Evolutionary conservation across 2,329 filamentous ascomycete genomes (phyloP).

Genomic region (Cladophialophora chaetospira): DNA sequence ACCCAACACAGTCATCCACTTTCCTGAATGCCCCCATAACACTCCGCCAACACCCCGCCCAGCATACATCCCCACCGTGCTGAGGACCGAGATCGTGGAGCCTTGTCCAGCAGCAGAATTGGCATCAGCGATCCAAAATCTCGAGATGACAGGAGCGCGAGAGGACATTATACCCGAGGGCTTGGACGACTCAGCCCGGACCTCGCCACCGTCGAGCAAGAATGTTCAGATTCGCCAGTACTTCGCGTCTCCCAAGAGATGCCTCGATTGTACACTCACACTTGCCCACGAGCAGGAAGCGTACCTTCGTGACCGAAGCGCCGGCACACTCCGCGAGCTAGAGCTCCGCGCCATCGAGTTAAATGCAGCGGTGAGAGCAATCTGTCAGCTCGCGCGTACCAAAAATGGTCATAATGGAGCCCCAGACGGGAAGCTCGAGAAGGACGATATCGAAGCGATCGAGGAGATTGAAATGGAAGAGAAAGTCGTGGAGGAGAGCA

Average conservation of each 20-base stretch:
- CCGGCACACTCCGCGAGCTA: not conserved
- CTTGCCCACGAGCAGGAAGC: slow-evolving; percentile 2
- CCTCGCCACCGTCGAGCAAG: not conserved
- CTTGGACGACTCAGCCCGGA: not conserved
- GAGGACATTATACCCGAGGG: not conserved
- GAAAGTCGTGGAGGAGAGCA: not conserved
- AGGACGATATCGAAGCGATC: not conserved
- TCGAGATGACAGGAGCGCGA: not conserved
- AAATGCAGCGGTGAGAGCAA: not conserved
- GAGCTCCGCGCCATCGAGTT: not conserved
- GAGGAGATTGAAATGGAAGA: not conserved
- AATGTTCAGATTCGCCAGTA: not conserved
- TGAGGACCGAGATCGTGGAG: slow-evolving; percentile 10
- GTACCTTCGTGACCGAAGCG: not conserved
- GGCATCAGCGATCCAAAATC: not conserved
- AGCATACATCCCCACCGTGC: slow-evolving; percentile 7
- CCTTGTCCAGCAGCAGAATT: not conserved
- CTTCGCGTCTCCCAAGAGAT: slow-evolving; percentile 7
- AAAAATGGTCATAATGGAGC: not conserved
- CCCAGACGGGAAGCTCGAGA: not conserved
- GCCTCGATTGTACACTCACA: slow-evolving; percentile 18
- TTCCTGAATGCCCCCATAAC: slow-evolving; percentile 17
- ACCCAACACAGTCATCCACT: slow-evolving; percentile 10
- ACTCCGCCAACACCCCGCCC: slow-evolving; percentile 22
- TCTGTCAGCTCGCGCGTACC: not conserved